Conservation (phyloP, 2,329 filamentous ascomycete genomes). For the Fusarium agapanthi region DNA sequence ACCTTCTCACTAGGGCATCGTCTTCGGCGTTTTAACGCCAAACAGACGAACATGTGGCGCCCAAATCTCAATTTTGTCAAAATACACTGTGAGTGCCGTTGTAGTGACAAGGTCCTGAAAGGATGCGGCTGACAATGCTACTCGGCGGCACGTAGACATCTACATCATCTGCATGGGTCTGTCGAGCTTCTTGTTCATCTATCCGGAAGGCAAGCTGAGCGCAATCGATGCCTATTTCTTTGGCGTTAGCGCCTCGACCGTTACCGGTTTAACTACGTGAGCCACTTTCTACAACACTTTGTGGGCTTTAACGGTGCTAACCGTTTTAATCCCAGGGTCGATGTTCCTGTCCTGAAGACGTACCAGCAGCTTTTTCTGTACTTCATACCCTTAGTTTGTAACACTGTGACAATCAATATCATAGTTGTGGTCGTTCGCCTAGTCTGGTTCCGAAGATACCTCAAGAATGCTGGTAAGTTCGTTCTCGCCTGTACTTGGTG, state of each 20-base stretch:
- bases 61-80: constrained; percentile 41
- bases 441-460: constrained; percentile 57
- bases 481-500: background rate
- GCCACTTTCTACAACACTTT: constrained; percentile 20
- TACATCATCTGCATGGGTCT: constrained; percentile 40
- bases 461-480: constrained; percentile 50
- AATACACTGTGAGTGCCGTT: constrained; percentile 39
- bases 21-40: constrained; percentile 11
- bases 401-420: constrained; percentile 60
- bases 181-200: constrained; percentile 32
- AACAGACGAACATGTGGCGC: constrained; percentile 33
- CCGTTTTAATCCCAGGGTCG: constrained; percentile 48
- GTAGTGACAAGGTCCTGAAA: background rate
- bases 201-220: constrained; percentile 36
- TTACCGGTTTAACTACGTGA: constrained; percentile 61
- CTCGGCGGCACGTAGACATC: constrained; percentile 27
- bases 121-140: constrained; percentile 9
- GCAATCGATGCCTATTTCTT: constrained; percentile 61
- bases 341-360: constrained; percentile 57
- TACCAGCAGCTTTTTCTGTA: constrained; percentile 64
- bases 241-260: constrained; percentile 58
- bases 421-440: constrained; percentile 58
- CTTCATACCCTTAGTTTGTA: constrained; percentile 57
- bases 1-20: background rate
- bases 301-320: constrained; percentile 6